Conservation (phyloP, 768 basidiomycete species). For the Leccinum variicolor region DNA sequence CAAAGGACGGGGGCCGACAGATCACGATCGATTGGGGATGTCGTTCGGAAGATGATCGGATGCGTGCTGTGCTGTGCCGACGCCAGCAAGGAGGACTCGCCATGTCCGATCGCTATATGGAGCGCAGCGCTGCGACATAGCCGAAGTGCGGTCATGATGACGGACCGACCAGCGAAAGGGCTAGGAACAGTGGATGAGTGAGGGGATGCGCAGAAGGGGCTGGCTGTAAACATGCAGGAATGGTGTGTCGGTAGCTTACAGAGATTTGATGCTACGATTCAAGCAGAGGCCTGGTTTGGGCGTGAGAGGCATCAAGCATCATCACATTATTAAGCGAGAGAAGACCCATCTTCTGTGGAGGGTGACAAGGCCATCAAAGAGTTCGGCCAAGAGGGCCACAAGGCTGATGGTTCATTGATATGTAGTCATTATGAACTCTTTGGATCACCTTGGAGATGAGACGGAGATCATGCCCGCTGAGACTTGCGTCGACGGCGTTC, state of each 20-base stretch:
- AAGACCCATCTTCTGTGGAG: slow-evolving; percentile 2
- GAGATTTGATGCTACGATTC: slow-evolving; percentile 6
- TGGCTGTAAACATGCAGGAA: slow-evolving; percentile 20
- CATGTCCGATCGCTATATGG: background rate
- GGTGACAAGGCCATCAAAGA: background rate
- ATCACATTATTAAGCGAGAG: slow-evolving; percentile 5
- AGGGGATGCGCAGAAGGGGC: background rate
- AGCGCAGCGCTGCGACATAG: background rate
- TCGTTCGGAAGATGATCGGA: background rate
- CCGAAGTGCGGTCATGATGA: background rate
- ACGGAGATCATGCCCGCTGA: background rate
- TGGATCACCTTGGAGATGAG: background rate
- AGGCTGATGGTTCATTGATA: slow-evolving; percentile 3
- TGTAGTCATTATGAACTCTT: background rate
- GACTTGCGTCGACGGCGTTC: background rate
- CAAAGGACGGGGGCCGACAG: background rate
- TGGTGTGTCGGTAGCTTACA: slow-evolving; percentile 17
- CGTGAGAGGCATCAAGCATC: slow-evolving; percentile 11
- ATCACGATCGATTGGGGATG: slow-evolving; percentile 1
- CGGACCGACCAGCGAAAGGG: background rate
- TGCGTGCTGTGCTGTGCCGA: background rate
- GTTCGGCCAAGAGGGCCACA: slow-evolving; percentile 4
- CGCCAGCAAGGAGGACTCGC: background rate
- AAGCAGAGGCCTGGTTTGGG: background rate
- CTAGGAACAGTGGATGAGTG: background rate